Conservation (phyloP, 345 rosid species). For the Anacardium occidentale region DNA sequence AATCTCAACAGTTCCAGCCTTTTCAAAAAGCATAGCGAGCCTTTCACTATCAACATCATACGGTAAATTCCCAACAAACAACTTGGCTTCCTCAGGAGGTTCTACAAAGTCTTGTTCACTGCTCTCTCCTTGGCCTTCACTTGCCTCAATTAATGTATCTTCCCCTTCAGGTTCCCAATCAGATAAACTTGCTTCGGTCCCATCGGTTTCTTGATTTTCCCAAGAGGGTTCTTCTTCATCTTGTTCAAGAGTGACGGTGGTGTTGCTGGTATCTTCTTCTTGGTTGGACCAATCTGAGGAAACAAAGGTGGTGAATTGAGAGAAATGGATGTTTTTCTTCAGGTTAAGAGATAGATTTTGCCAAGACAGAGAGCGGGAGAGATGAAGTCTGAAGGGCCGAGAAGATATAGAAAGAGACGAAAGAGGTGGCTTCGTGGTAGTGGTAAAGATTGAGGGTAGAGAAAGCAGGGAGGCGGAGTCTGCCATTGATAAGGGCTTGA, state of each 20-base stretch:
- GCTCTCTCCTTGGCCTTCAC: conserved; percentile 24
- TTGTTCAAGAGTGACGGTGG: conserved; percentile 32
- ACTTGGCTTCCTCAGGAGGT: conserved; percentile 82
- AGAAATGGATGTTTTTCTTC: conserved; percentile 32
- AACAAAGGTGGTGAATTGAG: conserved; percentile 45
- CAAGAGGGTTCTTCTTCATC: conserved; percentile 18
- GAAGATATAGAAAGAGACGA: conserved; percentile 33
- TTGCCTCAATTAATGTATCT: conserved; percentile 21
- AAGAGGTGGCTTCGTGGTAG: conserved; percentile 37
- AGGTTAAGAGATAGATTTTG: conserved; percentile 35
- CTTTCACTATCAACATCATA: conserved; percentile 76
- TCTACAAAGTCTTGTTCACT: conserved; percentile 37
- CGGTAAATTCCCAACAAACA: conserved; percentile 84
- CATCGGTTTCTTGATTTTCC: conserved; percentile 39
- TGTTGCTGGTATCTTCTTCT: conserved; percentile 40
- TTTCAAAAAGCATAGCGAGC: conserved; percentile 80
- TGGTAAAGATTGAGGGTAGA: conserved; percentile 41
- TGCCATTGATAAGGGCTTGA: conserved; percentile 55
- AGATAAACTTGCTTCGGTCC: conserved; percentile 27
- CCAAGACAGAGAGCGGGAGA: conserved; percentile 25
- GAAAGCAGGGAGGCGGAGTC: conserved; percentile 53
- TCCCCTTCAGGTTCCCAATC: conserved; percentile 42
- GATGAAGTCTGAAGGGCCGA: conserved; percentile 35
- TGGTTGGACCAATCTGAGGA: conserved; percentile 53
- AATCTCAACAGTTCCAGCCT: conserved; percentile 90